A percentile compares a stretch with the other conserved stretches of the same genome.
phyloP scores from a whole-genome alignment of 2,329 filamentous ascomycete species.

The Clarireedia sp. region DNA sequence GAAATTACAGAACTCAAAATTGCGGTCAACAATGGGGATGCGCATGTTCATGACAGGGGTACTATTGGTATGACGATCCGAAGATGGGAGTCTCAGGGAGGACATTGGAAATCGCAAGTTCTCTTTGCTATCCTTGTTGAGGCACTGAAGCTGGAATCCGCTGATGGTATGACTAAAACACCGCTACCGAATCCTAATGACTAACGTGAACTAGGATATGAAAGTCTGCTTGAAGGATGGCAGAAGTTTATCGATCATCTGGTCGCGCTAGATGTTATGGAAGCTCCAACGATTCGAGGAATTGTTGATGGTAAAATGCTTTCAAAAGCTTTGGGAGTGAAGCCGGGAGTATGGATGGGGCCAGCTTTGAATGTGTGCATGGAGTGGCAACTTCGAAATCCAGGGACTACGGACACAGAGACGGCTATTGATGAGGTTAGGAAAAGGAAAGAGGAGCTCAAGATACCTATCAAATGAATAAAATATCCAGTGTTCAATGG shows the following conservation, averaged over 20 bases:
- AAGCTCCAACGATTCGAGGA: slow-evolving; percentile 50
- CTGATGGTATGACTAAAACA: neutral
- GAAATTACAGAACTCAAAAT: slow-evolving; percentile 58
- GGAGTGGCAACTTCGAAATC: slow-evolving; percentile 83
- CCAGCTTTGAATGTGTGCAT: slow-evolving; percentile 71
- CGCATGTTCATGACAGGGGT: slow-evolving; percentile 48
- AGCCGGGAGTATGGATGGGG: slow-evolving; percentile 78
- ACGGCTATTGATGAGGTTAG: slow-evolving; percentile 54
- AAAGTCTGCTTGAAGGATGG: slow-evolving; percentile 42
- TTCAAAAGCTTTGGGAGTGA: slow-evolving; percentile 55
- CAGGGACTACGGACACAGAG: slow-evolving; percentile 49
- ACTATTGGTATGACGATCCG: slow-evolving; percentile 67
- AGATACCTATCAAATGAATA: slow-evolving; percentile 18
- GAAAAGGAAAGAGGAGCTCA: slow-evolving; percentile 24
- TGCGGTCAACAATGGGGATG: slow-evolving; percentile 39
- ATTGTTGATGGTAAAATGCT: slow-evolving; percentile 71
- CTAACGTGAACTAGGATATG: slow-evolving; percentile 16
- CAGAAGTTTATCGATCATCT: slow-evolving; percentile 49
- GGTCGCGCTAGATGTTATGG: slow-evolving; percentile 45
- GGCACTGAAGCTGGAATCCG: slow-evolving; percentile 35
- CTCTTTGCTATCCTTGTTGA: slow-evolving; percentile 62
- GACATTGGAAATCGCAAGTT: slow-evolving; percentile 64
- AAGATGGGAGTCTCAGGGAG: slow-evolving; percentile 54
- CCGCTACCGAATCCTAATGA: too few species aligned
- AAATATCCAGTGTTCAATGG: too few species aligned